phyloP scores from a whole-genome alignment of 331 rosid genomes.

The Saraca asoca region DNA sequence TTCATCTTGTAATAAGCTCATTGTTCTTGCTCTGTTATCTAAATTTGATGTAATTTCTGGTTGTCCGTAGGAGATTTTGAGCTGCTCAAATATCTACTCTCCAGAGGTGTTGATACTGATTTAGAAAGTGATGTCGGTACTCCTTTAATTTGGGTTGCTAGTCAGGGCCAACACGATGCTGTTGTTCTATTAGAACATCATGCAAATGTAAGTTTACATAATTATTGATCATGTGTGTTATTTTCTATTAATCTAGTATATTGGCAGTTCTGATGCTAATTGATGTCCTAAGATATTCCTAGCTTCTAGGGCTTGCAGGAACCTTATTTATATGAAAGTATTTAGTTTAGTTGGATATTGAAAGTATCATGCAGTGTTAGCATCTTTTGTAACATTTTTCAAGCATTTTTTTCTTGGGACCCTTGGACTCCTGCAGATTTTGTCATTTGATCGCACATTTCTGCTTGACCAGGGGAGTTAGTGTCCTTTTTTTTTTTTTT shows the following conservation, averaged over 20 bases:
- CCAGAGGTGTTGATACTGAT: conserved; percentile 67
- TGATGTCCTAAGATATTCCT: conserved; percentile 5
- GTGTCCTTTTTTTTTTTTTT: background rate
- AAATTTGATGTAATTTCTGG: conserved; percentile 5
- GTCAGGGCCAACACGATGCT: conserved; percentile 80
- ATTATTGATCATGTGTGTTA: background rate
- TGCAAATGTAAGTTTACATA: conserved; percentile 63
- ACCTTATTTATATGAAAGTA: background rate
- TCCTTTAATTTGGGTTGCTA: conserved; percentile 97
- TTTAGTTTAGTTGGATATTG: conserved; percentile 5
- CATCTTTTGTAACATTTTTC: background rate
- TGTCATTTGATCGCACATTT: background rate
- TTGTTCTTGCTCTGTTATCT: background rate
- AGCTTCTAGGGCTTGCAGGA: background rate
- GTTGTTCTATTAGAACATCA: conserved; percentile 67
- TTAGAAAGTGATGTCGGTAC: conserved; percentile 86
- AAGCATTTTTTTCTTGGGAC: background rate
- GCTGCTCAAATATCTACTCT: conserved; percentile 67
- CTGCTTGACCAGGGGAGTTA: background rate
- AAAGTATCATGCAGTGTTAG: background rate
- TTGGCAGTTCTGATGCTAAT: background rate
- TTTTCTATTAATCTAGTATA: background rate
- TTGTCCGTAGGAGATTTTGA: conserved; percentile 71
- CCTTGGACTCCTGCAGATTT: background rate
- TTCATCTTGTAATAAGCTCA: background rate